Conservation (phyloP, 352 stramenopile species). For the Pythium vanterpoolii region DNA sequence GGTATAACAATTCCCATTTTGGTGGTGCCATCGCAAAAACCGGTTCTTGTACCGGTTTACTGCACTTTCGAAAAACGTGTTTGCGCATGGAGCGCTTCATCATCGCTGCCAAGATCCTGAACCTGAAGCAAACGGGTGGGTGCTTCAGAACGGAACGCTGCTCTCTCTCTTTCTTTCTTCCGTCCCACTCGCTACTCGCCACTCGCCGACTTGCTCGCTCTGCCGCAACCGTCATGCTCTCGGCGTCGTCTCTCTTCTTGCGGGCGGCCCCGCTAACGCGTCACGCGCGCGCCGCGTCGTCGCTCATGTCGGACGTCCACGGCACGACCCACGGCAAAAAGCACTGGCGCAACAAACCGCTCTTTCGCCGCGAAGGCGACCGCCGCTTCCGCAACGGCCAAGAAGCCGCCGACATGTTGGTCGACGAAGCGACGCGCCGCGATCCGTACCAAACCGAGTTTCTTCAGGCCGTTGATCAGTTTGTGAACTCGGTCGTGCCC, state of each 20-base stretch:
- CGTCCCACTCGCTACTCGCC: too few relatives aligned
- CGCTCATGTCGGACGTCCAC: constrained; percentile 88
- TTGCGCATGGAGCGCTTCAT: constrained; percentile 11
- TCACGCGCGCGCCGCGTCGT: constrained; percentile 24
- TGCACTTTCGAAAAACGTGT: constrained; percentile 2
- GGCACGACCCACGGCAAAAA: constrained; percentile 87
- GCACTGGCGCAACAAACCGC: constrained; percentile 95
- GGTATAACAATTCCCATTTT: not conserved
- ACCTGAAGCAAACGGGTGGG: not conserved
- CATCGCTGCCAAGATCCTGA: not conserved
- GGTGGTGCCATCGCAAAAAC: not conserved
- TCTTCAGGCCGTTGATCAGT: constrained; percentile 69
- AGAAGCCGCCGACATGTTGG: constrained; percentile 94
- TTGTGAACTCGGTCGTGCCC: constrained; percentile 80
- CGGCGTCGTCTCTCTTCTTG: not conserved
- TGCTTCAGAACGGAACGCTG: not conserved
- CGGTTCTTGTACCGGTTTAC: constrained; percentile 10
- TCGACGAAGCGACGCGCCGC: constrained; percentile 68
- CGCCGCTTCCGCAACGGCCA: constrained; percentile 95
- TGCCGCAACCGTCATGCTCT: not conserved
- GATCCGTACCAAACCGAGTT: constrained; percentile 75
- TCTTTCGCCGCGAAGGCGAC: constrained; percentile 95
- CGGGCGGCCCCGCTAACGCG: not conserved
- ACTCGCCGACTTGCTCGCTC: not conserved
- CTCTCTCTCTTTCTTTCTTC: not conserved